Evolutionary conservation across 192 early-diverging fungal genomes (phyloP).

Genomic region (Backusella macrospora): DNA sequence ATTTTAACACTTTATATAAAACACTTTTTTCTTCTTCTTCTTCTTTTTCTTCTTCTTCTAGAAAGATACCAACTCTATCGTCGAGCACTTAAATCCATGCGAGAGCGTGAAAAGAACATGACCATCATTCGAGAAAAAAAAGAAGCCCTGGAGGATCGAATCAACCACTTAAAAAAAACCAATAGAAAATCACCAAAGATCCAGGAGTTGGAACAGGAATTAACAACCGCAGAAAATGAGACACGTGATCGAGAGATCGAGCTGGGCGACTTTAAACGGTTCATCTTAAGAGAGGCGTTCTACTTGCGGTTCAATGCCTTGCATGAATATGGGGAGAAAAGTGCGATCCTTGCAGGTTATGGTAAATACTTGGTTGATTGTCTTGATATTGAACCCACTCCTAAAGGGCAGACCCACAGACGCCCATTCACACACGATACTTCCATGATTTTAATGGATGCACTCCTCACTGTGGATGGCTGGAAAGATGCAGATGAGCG

Average conservation of each 20-base stretch:
- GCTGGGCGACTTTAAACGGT: conserved; percentile 40
- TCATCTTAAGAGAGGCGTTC: conserved; percentile 42
- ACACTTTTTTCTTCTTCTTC: background rate
- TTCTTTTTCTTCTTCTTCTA: background rate
- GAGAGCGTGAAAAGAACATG: conserved; percentile 19
- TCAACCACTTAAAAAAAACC: conserved; percentile 26
- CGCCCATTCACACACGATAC: conserved; percentile 29
- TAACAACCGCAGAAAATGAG: background rate
- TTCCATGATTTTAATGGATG: conserved; percentile 31
- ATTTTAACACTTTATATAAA: no score
- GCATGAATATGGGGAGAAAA: conserved; percentile 44
- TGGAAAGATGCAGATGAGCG: conserved; percentile 30
- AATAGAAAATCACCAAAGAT: conserved; percentile 9
- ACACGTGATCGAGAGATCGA: conserved; percentile 27
- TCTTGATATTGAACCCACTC: conserved; percentile 42
- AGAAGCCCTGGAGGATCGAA: conserved; percentile 19
- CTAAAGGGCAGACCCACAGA: conserved; percentile 14
- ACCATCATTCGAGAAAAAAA: conserved; percentile 26
- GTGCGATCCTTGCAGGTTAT: conserved; percentile 38
- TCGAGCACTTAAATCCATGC: conserved; percentile 28
- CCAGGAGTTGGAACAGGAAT: conserved; percentile 35
- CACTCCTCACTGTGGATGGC: conserved; percentile 29
- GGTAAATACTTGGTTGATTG: conserved; percentile 44
- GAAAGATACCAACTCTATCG: conserved; percentile 36
- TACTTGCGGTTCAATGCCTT: conserved; percentile 46